phyloP scores from a whole-genome alignment of 176 grass and related monocot genomes.

The Oryza brachyantha region DNA sequence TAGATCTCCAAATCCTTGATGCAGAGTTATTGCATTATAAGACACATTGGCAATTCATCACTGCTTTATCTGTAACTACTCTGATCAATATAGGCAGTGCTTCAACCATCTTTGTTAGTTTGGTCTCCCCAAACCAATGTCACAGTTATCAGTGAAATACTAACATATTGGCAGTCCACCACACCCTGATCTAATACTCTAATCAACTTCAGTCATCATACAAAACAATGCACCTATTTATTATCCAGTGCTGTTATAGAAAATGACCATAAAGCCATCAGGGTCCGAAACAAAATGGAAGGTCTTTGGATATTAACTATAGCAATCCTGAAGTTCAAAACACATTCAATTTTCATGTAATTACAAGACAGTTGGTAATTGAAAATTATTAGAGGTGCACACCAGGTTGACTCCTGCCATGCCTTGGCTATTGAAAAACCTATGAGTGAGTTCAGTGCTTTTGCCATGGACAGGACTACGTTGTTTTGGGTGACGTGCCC shows the following conservation, averaged over 20 bases:
- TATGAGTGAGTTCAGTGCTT: too few species aligned
- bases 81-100: neutral
- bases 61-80: conserved; percentile 5
- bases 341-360: conserved; percentile 10
- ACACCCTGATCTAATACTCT: neutral
- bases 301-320: neutral
- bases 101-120: neutral
- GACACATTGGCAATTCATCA: neutral
- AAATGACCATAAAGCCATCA: conserved; percentile 14
- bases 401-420: conserved; percentile 18
- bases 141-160: neutral
- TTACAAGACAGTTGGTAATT: neutral
- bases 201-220: conserved; percentile 1
- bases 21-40: neutral
- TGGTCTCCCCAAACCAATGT: neutral
- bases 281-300: neutral
- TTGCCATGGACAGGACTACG: too few species aligned
- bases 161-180: neutral
- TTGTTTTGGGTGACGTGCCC: too few species aligned
- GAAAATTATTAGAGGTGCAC: neutral
- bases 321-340: neutral
- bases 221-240: neutral
- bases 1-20: neutral
- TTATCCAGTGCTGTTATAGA: conserved; percentile 10
- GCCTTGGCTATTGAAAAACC: too few species aligned